Evolutionary conservation across 805 yeast genomes (phyloP).

Genomic region (Cyberlindnera nakhonratchasimensis): DNA sequence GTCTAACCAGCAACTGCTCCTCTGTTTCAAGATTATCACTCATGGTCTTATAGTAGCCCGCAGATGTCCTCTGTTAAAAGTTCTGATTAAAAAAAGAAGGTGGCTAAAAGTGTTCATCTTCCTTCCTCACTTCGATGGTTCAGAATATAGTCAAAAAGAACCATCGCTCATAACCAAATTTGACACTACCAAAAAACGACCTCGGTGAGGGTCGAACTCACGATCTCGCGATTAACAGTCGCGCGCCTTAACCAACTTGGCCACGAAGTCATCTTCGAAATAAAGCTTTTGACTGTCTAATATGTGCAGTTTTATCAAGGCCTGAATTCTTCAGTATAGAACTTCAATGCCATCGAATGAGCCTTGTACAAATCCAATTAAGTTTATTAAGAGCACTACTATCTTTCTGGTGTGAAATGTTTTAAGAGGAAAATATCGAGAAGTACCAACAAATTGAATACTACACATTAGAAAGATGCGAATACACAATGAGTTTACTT

Average conservation of each 20-base stretch:
- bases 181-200: constrained; percentile 34
- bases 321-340: no score
- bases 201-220: constrained; percentile 51
- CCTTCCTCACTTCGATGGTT: no score
- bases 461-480: no score
- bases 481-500: no score
- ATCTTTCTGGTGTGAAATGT: no score
- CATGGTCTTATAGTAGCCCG: no score
- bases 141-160: background rate
- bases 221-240: constrained; percentile 51
- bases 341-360: no score
- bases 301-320: background rate
- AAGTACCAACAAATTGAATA: no score
- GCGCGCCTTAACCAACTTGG: constrained; percentile 43
- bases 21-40: constrained; percentile 23
- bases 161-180: background rate
- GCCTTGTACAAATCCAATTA: no score
- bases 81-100: no score
- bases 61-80: background rate
- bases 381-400: no score
- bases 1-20: constrained; percentile 56
- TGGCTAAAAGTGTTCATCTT: background rate
- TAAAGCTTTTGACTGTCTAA: background rate
- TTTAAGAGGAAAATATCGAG: no score
- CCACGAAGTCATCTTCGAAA: constrained; percentile 27